Percentiles rank a stretch among this genome's conserved stretches.
Evolutionary conservation across 2,329 filamentous ascomycete genomes (phyloP).

Genomic region (Alternaria hordeiaustralica): DNA sequence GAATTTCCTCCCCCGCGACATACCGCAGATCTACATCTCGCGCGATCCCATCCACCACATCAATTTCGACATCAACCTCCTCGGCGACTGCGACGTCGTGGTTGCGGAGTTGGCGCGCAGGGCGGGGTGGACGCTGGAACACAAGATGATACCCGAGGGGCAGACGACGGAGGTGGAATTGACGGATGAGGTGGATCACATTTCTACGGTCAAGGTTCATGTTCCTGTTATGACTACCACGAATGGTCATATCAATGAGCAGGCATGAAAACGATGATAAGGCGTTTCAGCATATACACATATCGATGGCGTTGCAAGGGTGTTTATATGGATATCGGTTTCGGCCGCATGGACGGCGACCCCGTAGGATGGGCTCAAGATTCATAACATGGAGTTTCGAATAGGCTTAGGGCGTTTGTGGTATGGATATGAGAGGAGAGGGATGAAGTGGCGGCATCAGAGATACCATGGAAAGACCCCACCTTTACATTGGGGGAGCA

Average conservation of each 20-base stretch:
- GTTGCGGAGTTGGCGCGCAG: slow-evolving; percentile 84
- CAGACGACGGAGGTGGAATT: slow-evolving; percentile 65
- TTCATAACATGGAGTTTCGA: not conserved
- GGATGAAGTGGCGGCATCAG: not conserved
- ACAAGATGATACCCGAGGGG: slow-evolving; percentile 80
- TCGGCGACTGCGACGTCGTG: slow-evolving; percentile 94
- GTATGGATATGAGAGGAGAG: not conserved
- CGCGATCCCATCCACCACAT: slow-evolving; percentile 84
- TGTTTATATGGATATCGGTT: slow-evolving; percentile 8
- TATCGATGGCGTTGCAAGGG: slow-evolving; percentile 17
- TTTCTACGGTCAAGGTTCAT: slow-evolving; percentile 36
- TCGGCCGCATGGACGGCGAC: not conserved
- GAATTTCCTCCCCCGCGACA: slow-evolving; percentile 74
- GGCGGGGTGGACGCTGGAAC: slow-evolving; percentile 78
- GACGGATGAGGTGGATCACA: slow-evolving; percentile 39
- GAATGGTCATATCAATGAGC: slow-evolving; percentile 17
- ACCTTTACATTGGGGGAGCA: not conserved
- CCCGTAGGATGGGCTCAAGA: not conserved
- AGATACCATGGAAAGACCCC: not conserved
- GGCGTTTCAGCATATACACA: slow-evolving; percentile 11
- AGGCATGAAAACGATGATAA: slow-evolving; percentile 7
- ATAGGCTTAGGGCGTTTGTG: not conserved
- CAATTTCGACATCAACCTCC: slow-evolving; percentile 93
- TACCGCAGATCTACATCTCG: slow-evolving; percentile 91
- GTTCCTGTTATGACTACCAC: slow-evolving; percentile 22